These are phyloP conservation scores for Kazachstania africana DNA, from an alignment of 805 yeast species.

Conservation along the genomic window DNA sequence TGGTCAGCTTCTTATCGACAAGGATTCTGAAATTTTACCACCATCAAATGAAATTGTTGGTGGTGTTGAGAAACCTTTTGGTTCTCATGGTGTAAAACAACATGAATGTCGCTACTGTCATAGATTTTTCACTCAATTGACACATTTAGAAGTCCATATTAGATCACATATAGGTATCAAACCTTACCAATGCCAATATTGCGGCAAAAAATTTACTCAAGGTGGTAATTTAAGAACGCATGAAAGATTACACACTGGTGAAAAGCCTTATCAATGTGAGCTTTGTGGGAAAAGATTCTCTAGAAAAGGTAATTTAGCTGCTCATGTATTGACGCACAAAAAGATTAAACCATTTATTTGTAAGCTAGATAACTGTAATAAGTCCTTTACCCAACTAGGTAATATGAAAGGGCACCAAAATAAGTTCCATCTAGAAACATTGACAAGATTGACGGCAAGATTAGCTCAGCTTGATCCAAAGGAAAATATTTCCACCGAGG, in stretches of 20 bases:
- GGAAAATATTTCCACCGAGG: slow-evolving; percentile 42
- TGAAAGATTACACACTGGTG: slow-evolving; percentile 79
- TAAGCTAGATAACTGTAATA: slow-evolving; percentile 68
- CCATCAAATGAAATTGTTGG: slow-evolving; percentile 61
- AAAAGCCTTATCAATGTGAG: slow-evolving; percentile 76
- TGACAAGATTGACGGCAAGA: slow-evolving; percentile 52
- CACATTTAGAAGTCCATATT: slow-evolving; percentile 82
- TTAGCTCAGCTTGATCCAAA: slow-evolving; percentile 51
- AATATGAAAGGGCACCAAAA: slow-evolving; percentile 92
- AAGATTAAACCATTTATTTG: slow-evolving; percentile 70
- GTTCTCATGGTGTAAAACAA: slow-evolving; percentile 31
- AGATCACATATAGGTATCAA: slow-evolving; percentile 79
- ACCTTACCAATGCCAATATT: slow-evolving; percentile 69
- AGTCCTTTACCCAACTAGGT: slow-evolving; percentile 83
- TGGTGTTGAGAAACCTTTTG: slow-evolving; percentile 59
- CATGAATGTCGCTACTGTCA: slow-evolving; percentile 69
- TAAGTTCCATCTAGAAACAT: slow-evolving; percentile 64
- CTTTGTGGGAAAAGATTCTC: slow-evolving; percentile 70
- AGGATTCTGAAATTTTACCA: slow-evolving; percentile 38
- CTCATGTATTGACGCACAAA: slow-evolving; percentile 74
- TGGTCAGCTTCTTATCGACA: slow-evolving; percentile 52
- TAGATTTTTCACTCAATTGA: slow-evolving; percentile 73
- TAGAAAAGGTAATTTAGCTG: slow-evolving; percentile 84
- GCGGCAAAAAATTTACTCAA: slow-evolving; percentile 77
- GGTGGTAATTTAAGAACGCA: slow-evolving; percentile 87